Evolutionary conservation across 2,329 filamentous ascomycete genomes (phyloP), one percentile per base, ranked within the genome.

Genomic region (Neospermospora avenae): DNA sequence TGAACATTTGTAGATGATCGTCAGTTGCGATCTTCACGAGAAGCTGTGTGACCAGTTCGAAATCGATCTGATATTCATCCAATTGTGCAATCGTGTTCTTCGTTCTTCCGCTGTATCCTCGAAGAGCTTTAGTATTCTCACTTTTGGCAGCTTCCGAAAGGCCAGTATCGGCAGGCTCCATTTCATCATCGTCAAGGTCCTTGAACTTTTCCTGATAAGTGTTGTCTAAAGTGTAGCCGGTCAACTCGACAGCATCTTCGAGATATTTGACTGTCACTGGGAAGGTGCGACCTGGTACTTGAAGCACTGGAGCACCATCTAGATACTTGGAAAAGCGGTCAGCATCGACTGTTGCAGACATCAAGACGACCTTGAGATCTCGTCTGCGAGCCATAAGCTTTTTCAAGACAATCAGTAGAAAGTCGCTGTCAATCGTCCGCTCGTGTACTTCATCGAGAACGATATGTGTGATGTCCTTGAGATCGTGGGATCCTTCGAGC

Each of bases 381-480:
- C 87, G 88, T 57, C 93, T 66, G 18, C 84, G 84, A 31, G 83
- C 74, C 77, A 97, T 83, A 3, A 99, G 79, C 63, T 93, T 89
- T 71, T 91, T 91, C 54, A 99, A 81, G 1, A 98, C 90, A 67
- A 99, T 95, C 16, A 99, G 81, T 35, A 99, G 79, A 73, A 99
- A 97, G 73, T 99, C 95, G 59, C 93, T 96, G 72, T 99, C 95
- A 67, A 99, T 98, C 13, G 91, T 90, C 63, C 93, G 86, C 74
- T 99, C 95, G 71, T 99, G 95, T 2, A 98, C 93, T 75, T 99
- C 95, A 71, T 99, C 95, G n/a, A 99, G 86, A 48, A 99, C 86
- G 61, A 99, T 78, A 76, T 98, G 95, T 0, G 93, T 96, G 55
- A 99, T 87, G 65, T 97, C 93, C 59, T 86, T 84, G 45, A 99